Evolutionary conservation across 1,139 yeast species (phyloP).

Genomic region (Geotrichum europaeum): DNA sequence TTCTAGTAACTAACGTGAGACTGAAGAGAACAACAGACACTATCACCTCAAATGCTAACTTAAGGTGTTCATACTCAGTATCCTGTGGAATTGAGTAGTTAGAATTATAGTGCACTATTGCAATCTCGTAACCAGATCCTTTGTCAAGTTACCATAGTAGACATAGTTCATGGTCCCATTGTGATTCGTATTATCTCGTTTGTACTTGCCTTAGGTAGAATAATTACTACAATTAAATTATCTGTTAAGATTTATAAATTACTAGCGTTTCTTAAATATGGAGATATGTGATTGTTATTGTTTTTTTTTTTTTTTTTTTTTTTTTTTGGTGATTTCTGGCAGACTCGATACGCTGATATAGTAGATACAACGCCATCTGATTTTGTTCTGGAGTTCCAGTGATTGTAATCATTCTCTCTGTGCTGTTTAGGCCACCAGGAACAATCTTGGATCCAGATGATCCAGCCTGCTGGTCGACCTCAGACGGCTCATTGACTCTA

Average conservation of each 20-base stretch:
- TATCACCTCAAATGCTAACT: too few relatives aligned
- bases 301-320: conserved; percentile 1
- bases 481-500: conserved; percentile 25
- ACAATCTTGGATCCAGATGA: not conserved
- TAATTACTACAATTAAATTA: too few relatives aligned
- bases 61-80: too few relatives aligned
- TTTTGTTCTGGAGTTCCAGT: conserved; percentile 64
- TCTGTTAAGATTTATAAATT: not conserved
- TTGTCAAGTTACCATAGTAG: too few relatives aligned
- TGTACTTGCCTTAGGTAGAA: too few relatives aligned
- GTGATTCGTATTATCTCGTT: too few relatives aligned
- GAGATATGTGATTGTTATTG: not conserved
- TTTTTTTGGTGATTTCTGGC: conserved; percentile 23
- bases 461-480: conserved; percentile 9
- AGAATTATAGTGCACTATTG: too few relatives aligned
- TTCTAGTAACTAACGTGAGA: too few relatives aligned
- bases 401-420: conserved; percentile 62
- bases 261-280: not conserved
- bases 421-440: conserved; percentile 26
- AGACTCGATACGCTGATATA: conserved; percentile 27
- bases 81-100: too few relatives aligned
- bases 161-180: too few relatives aligned
- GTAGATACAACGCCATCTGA: conserved; percentile 26
- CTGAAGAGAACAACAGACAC: too few relatives aligned
- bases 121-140: too few relatives aligned